Percentiles rank a stretch among this genome's conserved stretches.
These are phyloP conservation scores for Pelargonium nanum DNA, from an alignment of 345 rosid species.

Conservation along the genomic window DNA sequence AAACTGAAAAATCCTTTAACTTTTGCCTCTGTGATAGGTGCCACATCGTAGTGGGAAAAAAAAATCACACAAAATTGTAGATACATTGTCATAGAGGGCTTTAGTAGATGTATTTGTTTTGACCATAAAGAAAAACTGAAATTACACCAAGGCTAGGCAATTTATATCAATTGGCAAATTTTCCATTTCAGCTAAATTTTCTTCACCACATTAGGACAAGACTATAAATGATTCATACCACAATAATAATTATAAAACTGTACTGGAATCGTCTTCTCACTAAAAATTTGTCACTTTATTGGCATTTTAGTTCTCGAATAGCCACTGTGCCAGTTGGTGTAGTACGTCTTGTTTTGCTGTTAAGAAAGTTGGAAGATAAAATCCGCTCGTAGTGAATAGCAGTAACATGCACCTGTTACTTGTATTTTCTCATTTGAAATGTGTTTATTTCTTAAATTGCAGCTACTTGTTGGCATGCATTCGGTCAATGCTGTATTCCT, in stretches of 20 bases:
- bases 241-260: too few species aligned
- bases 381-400: neutral
- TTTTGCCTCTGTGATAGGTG: neutral
- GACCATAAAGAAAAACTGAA: neutral
- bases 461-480: conserved; percentile 73
- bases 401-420: neutral
- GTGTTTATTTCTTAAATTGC: conserved; percentile 17
- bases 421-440: neutral
- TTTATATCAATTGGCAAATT: too few species aligned
- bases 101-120: neutral
- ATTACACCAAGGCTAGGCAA: neutral
- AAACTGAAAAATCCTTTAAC: neutral
- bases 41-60: neutral
- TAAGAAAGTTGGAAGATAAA: too few species aligned
- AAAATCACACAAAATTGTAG: neutral
- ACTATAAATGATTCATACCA: too few species aligned
- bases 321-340: too few species aligned
- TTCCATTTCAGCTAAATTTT: too few species aligned
- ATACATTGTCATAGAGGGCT: neutral
- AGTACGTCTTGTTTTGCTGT: too few species aligned
- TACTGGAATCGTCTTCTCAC: too few species aligned
- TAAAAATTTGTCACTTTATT: too few species aligned
- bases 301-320: too few species aligned
- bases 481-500: conserved; percentile 70
- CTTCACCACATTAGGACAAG: too few species aligned